Evolutionary conservation across 2,329 filamentous ascomycete genomes (phyloP), one percentile per base, ranked within the genome.

Genomic region (Sporothrix inflata): DNA sequence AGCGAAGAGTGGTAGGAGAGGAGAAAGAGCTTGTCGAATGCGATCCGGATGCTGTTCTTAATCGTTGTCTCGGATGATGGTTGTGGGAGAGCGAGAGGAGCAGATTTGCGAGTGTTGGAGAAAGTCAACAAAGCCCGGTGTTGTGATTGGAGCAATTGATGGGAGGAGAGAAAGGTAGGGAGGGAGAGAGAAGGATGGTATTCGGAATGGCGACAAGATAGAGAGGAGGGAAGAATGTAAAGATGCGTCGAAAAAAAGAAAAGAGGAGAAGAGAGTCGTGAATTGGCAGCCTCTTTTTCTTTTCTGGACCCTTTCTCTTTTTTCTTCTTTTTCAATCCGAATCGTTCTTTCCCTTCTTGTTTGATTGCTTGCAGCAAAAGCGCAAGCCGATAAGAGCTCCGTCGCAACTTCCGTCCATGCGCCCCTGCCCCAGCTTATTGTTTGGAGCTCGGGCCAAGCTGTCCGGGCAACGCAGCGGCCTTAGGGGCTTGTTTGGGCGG

Each of bases 371-470:
- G 63, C 71, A 69, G 34, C 24, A 68, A 71, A 63, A 19, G 72
- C 47, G 21, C 47, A 61, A 67, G 69, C 21, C 53, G 47, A 49
- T 69, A 60, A 24, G 55, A 27, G 24, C 24, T 47, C 40, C 19
- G 65, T 67, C 65, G 65, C 57, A 71, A 53, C 49, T 53, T 69
- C 49, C 67, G 65, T 24, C 5, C 42, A 21, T 47, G 21, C 9
- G 67, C 67, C 47, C 47, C 40, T 47, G 67, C 51, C 51, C 67
- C 47, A 42, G 27, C 30, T 53, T 72, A 68, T 57, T 70, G 74
- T 73, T 74, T 72, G 63, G 68, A 73, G 75, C 75, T 76, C 55
- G 75, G 75, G 68, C 75, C 75, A 72, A 65, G 73, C 73, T 76
- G 75, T 72, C 75, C 74, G 73, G 74, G 75, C 75, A 76, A 76